phyloP scores from a whole-genome alignment of 768 basidiomycete genomes.

The Rhodotorula toruloides region DNA sequence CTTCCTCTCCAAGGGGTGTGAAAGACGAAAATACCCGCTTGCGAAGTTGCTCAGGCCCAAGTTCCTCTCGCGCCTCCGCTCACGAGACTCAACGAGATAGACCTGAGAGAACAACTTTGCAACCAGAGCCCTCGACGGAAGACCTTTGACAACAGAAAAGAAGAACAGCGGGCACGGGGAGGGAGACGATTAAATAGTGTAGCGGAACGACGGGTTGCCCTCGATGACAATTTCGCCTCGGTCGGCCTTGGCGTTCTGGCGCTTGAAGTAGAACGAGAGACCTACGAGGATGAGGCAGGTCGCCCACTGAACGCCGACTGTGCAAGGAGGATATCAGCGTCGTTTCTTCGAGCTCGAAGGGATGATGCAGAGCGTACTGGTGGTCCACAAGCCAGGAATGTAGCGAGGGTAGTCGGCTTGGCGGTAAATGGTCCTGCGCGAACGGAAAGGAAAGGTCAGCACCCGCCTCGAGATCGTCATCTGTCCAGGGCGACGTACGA shows the following conservation, averaged over 20 bases:
- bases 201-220: slow-evolving; percentile 35
- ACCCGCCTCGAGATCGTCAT: background rate
- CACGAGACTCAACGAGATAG: too few relatives aligned
- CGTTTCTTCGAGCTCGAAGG: fast-evolving
- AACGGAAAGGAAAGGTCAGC: background rate
- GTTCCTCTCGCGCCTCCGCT: too few relatives aligned
- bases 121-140: too few relatives aligned
- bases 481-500: background rate
- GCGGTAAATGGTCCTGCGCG: background rate
- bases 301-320: slow-evolving; percentile 30
- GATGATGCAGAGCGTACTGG: background rate
- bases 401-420: slow-evolving; percentile 26
- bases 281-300: slow-evolving; percentile 18
- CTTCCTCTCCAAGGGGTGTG: too few relatives aligned
- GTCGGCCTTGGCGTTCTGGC: slow-evolving; percentile 31
- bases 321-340: background rate
- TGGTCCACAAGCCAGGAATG: slow-evolving; percentile 30
- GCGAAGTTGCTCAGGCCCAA: too few relatives aligned
- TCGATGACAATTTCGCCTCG: slow-evolving; percentile 24
- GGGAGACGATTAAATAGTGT: slow-evolving; percentile 32
- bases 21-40: too few relatives aligned
- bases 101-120: background rate
- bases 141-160: background rate
- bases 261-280: slow-evolving; percentile 30
- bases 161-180: background rate